Base-by-base conservation (phyloP, 768 basidiomycete species). In the Pisolithus marmoratus region DNA sequence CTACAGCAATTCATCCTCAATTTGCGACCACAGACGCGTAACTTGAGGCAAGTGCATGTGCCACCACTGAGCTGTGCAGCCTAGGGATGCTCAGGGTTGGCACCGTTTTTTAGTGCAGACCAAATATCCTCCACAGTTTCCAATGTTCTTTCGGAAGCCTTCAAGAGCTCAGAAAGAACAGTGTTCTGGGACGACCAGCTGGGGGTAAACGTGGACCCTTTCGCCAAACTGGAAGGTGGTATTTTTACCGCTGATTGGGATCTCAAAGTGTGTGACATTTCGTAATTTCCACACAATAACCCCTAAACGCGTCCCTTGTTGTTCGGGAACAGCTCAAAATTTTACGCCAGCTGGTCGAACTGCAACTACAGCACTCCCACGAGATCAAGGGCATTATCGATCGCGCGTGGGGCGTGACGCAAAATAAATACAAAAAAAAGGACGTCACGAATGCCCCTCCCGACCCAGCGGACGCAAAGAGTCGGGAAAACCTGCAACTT, bases 11-110 rank as follows among this genome's bases (percentile, higher is more conserved):
- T 93, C 66, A 78, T 93, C 60, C 74, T 84, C 60, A 91, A 90
- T 69, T 80, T 93, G 60, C 82, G 83, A 63, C 89, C 90, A 19
- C 85, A 85, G 69, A 86, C 89, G 83, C 87, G 89, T 85, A 90
- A 90, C 76, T 77, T 90, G 70, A 87, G 85, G 89, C 88, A 71
- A 71, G 82, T 66, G 69, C 70, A 67, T 67, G 65, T 69, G 53
- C 45, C 51, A 58, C 60, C 57, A 53, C 51, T 59, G 63, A 24
- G 40, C 57, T 55, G 54, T 58, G 56, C 48, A 59, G 63, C 59
- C n/a, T n/a, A 7, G 22, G 55, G 62, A 62, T 46, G 57, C 64
- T 63, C 70, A 60, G 67, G 58, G 63, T 40, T 59, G 67, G 61
- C 62, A 64, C 60, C 54, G 58, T 61, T 60, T 66, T 60, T 54